Evolutionary conservation across 306 rosid genomes (phyloP).

Genomic region (Lithocarpus polystachyus): DNA sequence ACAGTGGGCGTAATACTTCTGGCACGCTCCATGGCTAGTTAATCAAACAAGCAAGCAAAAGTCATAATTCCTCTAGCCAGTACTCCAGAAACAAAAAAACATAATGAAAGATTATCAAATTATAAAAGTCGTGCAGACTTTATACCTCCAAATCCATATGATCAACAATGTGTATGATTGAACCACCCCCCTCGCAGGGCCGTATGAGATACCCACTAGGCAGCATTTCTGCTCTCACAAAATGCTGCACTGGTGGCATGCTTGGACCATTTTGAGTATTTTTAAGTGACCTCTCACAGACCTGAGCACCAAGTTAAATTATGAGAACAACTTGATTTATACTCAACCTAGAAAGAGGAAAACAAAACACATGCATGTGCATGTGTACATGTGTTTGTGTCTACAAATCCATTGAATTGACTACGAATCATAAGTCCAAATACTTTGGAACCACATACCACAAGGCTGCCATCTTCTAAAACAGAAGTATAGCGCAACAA

Average conservation of each 20-base stretch:
- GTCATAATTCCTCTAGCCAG: constrained; percentile 1
- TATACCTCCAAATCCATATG: constrained; percentile 89
- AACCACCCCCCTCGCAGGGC: constrained; percentile 98
- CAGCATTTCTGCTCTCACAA: constrained; percentile 93
- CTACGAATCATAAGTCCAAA: constrained; percentile 7
- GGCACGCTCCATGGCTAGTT: constrained; percentile 95
- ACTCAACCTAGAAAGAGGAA: background rate
- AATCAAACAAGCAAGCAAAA: constrained; percentile 10
- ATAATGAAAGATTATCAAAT: background rate
- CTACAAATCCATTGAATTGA: background rate
- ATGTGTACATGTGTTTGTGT: background rate
- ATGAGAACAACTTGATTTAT: constrained; percentile 16
- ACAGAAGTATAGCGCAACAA: constrained; percentile 92
- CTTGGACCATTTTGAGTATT: constrained; percentile 94
- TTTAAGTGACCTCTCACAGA: constrained; percentile 92
- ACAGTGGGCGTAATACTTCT: constrained; percentile 89
- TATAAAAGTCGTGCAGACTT: background rate
- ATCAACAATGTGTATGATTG: constrained; percentile 94
- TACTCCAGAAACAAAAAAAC: background rate
- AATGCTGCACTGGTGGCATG: constrained; percentile 98
- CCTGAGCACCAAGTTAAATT: constrained; percentile 31
- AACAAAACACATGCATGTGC: background rate
- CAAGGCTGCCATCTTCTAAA: constrained; percentile 94
- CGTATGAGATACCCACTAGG: constrained; percentile 92
- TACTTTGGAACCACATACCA: constrained; percentile 45